These are phyloP conservation scores for Cymbopogon citratus DNA, from an alignment of 176 grass and related monocot genomes.

Conservation along the genomic window DNA sequence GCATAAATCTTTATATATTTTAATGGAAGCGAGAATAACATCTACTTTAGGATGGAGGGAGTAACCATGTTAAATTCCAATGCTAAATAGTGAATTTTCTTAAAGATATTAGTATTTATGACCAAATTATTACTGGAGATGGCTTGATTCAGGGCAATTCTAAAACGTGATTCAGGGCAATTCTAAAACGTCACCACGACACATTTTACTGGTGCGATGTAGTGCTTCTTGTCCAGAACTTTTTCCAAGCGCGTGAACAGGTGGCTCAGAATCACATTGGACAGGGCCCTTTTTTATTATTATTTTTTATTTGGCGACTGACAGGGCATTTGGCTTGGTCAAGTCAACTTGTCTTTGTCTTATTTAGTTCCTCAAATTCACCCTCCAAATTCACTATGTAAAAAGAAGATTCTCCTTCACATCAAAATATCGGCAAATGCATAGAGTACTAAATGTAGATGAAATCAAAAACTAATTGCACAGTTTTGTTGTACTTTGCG, in stretches of 20 bases:
- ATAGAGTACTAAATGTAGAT: too few species aligned
- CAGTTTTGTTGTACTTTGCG: too few species aligned
- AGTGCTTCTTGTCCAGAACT: background rate
- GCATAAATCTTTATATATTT: too few species aligned
- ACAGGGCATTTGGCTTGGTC: background rate
- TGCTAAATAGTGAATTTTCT: background rate
- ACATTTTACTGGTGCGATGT: background rate
- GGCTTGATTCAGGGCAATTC: background rate
- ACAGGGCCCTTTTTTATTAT: background rate
- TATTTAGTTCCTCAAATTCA: too few species aligned
- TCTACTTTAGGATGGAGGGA: too few species aligned
- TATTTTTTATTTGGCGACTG: too few species aligned
- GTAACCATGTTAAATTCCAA: background rate
- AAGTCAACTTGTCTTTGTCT: too few species aligned
- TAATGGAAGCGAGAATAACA: too few species aligned
- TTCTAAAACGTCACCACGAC: background rate
- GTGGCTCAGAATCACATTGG: background rate
- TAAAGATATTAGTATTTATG: background rate
- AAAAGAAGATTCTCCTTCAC: too few species aligned
- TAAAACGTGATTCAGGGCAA: background rate
- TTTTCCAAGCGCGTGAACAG: background rate
- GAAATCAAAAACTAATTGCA: too few species aligned
- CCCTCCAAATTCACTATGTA: too few species aligned
- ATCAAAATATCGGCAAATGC: too few species aligned
- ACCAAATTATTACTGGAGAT: background rate